These are phyloP conservation scores for Colletotrichum shisoi DNA, from an alignment of 2,329 filamentous ascomycete genomes.

Conservation along the genomic window DNA sequence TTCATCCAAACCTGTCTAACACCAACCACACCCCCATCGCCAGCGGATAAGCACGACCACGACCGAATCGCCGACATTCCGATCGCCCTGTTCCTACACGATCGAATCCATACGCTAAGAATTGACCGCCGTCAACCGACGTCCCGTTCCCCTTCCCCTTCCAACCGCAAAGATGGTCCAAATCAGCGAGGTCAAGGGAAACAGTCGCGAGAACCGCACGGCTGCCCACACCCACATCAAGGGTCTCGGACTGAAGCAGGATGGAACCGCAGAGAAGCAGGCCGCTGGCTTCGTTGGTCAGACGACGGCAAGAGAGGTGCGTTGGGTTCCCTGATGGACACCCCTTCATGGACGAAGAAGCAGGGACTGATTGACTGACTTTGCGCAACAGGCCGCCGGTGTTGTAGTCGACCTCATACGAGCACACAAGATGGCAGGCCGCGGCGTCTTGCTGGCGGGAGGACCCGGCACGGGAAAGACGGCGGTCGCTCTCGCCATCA, in stretches of 20 bases:
- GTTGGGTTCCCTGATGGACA: slow-evolving; percentile 38
- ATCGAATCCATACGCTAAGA: slow-evolving; percentile 29
- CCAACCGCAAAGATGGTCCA: slow-evolving; percentile 72
- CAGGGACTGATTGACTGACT: slow-evolving; percentile 27
- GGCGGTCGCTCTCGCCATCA: slow-evolving; percentile 91
- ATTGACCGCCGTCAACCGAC: slow-evolving; percentile 37
- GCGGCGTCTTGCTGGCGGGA: slow-evolving; percentile 90
- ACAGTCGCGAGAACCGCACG: slow-evolving; percentile 92
- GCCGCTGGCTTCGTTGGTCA: slow-evolving; percentile 91
- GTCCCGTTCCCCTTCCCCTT: slow-evolving; percentile 1
- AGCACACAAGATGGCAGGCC: slow-evolving; percentile 96
- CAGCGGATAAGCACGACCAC: slow-evolving; percentile 15
- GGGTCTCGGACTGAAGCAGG: slow-evolving; percentile 83
- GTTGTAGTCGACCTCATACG: slow-evolving; percentile 95
- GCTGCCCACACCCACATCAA: slow-evolving; percentile 98
- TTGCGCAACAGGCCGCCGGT: slow-evolving; percentile 75
- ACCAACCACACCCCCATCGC: slow-evolving; percentile 22
- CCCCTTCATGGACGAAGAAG: neutral
- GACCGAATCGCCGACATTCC: slow-evolving; percentile 13
- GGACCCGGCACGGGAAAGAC: slow-evolving; percentile 98
- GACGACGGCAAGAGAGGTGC: slow-evolving; percentile 83
- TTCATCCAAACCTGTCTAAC: slow-evolving; percentile 33
- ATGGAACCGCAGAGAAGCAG: slow-evolving; percentile 84
- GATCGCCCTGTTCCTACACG: neutral
- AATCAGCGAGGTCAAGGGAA: slow-evolving; percentile 94